phyloP scores from a whole-genome alignment of 768 basidiomycete genomes.

The Tulasnella sp. region DNA sequence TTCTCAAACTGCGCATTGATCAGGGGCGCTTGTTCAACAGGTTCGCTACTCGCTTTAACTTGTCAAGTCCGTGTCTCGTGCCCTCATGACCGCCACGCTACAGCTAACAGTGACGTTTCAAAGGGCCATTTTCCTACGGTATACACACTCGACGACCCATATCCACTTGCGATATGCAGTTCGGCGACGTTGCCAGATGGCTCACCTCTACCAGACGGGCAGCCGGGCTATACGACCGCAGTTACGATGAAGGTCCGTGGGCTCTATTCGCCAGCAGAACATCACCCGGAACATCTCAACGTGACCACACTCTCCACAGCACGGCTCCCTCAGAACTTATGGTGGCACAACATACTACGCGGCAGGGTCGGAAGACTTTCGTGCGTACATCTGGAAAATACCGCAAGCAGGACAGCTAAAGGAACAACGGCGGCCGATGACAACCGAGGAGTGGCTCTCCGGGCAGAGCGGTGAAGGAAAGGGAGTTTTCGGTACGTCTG shows the following conservation, averaged over 20 bases:
- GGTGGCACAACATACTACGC: neutral
- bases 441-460: neutral
- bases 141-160: conserved; percentile 7
- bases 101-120: neutral
- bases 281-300: neutral
- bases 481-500: neutral
- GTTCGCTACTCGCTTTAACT: conserved; percentile 5
- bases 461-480: neutral
- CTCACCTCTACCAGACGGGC: neutral
- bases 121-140: conserved; percentile 10
- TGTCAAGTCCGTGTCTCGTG: neutral
- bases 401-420: neutral
- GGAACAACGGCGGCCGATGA: conserved; percentile 6
- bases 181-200: conserved; percentile 1
- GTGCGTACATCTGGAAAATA: conserved; percentile 9
- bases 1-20: neutral
- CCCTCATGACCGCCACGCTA: neutral
- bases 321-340: conserved; percentile 6
- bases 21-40: neutral
- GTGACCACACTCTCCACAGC: neutral
- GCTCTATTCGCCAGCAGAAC: neutral
- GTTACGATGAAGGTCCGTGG: conserved; percentile 10
- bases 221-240: neutral
- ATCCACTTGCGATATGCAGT: conserved; percentile 9
- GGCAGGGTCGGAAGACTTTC: conserved; percentile 18